phyloP scores from a whole-genome alignment of 805 yeast species.

The Kockiozyma suomiensis region DNA sequence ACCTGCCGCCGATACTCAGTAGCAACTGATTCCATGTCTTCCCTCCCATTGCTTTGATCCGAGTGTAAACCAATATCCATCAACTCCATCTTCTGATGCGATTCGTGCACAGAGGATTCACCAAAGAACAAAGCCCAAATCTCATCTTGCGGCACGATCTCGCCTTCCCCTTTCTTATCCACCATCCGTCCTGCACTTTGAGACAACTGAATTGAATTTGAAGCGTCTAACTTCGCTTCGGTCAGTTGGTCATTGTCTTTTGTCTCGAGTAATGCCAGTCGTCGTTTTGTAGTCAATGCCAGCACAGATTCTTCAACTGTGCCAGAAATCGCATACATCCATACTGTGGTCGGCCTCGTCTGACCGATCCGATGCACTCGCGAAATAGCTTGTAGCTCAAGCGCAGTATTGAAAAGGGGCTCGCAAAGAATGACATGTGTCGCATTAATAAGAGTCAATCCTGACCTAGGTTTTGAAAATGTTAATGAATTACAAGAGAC shows the following conservation, averaged over 20 bases:
- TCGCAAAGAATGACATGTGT: conserved; percentile 90
- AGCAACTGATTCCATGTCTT: not conserved
- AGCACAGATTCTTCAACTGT: conserved; percentile 90
- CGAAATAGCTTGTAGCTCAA: conserved; percentile 89
- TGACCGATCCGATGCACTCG: conserved; percentile 95
- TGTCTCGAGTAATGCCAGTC: conserved; percentile 45
- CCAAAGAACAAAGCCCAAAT: conserved; percentile 64
- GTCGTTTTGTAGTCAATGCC: conserved; percentile 62
- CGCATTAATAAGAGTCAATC: conserved; percentile 88
- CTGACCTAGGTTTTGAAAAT: conserved; percentile 49
- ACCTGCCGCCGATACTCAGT: conserved; percentile 18
- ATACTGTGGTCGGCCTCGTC: conserved; percentile 73
- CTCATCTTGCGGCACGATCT: conserved; percentile 59
- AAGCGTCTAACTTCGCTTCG: conserved; percentile 42
- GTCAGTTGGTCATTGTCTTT: conserved; percentile 38
- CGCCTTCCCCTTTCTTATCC: conserved; percentile 57
- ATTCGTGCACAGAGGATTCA: conserved; percentile 9
- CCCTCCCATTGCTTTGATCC: not conserved
- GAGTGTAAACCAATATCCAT: conserved; percentile 16
- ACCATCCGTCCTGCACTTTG: conserved; percentile 55
- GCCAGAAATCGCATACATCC: conserved; percentile 84
- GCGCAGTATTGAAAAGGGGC: conserved; percentile 83
- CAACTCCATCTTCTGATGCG: conserved; percentile 6
- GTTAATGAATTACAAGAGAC: not conserved
- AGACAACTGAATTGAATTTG: conserved; percentile 60